Evolutionary conservation across 2,329 filamentous ascomycete species (phyloP).

Genomic region (Pseudogymnoascus sp.): DNA sequence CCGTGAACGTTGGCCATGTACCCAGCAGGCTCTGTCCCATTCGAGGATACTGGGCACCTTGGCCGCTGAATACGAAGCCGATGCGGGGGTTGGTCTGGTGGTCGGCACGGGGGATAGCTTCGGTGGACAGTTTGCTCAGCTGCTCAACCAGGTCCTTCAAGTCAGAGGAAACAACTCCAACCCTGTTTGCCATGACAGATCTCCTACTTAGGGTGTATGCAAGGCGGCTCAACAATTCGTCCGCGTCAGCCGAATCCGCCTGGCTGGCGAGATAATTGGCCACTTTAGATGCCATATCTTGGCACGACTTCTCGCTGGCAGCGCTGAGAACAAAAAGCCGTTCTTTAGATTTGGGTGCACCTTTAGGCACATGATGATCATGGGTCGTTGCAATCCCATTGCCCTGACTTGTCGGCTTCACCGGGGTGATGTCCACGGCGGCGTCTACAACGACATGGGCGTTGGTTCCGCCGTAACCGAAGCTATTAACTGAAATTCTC

Average conservation of each 20-base stretch:
- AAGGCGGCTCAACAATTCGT: background rate
- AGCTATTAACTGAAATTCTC: slow-evolving; percentile 18
- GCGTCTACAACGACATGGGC: slow-evolving; percentile 32
- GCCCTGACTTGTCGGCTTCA: background rate
- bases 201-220: slow-evolving; percentile 13
- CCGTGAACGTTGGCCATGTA: background rate
- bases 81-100: slow-evolving; percentile 13
- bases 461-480: slow-evolving; percentile 43
- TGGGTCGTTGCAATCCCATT: background rate
- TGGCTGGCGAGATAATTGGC: background rate
- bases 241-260: background rate
- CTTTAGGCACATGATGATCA: background rate
- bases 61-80: slow-evolving; percentile 19
- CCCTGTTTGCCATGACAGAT: background rate
- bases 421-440: slow-evolving; percentile 18
- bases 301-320: background rate
- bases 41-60: slow-evolving; percentile 22
- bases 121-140: background rate
- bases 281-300: background rate
- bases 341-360: background rate
- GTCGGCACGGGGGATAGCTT: background rate
- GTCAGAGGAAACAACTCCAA: background rate
- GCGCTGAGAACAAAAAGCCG: background rate
- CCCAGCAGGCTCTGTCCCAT: slow-evolving; percentile 21
- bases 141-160: background rate